phyloP scores from a whole-genome alignment of 2,329 filamentous ascomycete genomes.

The Fusarium sp. region DNA sequence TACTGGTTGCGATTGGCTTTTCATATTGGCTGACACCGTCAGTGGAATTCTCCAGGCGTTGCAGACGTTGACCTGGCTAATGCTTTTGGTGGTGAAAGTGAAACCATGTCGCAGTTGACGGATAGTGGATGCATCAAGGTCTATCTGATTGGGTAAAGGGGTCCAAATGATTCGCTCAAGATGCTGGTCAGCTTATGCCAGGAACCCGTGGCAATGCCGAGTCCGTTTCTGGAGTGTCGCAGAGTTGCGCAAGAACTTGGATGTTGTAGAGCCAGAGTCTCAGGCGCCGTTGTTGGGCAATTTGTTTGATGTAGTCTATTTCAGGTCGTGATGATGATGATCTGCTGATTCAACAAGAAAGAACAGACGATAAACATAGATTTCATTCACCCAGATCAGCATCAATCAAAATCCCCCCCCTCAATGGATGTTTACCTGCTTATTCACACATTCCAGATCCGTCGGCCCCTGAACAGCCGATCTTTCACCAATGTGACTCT shows the following conservation, averaged over 20 bases:
- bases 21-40: constrained; percentile 2
- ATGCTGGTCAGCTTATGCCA: constrained; percentile 34
- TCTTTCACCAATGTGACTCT: constrained; percentile 21
- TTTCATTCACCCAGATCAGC: background rate
- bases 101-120: constrained; percentile 7
- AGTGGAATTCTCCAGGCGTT: constrained; percentile 6
- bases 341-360: constrained; percentile 10
- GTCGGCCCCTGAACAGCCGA: constrained; percentile 25
- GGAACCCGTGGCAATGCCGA: constrained; percentile 36
- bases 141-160: background rate
- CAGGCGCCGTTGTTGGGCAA: constrained; percentile 9
- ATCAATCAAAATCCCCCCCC: background rate
- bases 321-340: constrained; percentile 17
- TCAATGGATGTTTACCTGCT: too few species aligned
- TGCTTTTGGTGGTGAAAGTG: constrained; percentile 13
- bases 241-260: constrained; percentile 9
- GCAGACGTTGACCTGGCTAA: constrained; percentile 4
- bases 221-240: constrained; percentile 37
- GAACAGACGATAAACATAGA: background rate
- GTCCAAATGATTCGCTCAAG: constrained; percentile 8
- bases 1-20: constrained; percentile 8
- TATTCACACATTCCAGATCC: background rate
- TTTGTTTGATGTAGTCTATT: constrained; percentile 16
- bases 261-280: background rate
- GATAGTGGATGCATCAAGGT: background rate